Percentiles rank a stretch among this genome's conserved stretches.
Evolutionary conservation across 1,139 yeast species (phyloP).

Genomic region (Hansenula sp.): DNA sequence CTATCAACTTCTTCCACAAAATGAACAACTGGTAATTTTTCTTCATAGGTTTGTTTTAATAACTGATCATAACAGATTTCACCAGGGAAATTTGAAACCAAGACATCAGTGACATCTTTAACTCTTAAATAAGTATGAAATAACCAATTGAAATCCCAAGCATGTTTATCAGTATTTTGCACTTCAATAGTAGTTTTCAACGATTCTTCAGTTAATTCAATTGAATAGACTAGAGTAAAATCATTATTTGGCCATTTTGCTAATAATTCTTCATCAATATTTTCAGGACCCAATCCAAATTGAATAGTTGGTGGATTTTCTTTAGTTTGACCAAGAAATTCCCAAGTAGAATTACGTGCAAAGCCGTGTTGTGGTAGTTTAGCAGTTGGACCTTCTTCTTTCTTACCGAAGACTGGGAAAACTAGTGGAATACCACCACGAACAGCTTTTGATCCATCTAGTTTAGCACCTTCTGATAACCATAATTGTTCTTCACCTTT

Average conservation of each 20-base stretch:
- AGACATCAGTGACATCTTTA: conserved; percentile 70
- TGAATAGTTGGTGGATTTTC: conserved; percentile 67
- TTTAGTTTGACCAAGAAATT: conserved; percentile 78
- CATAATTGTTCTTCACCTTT: conserved; percentile 71
- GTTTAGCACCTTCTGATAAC: conserved; percentile 68
- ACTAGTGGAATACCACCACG: conserved; percentile 97
- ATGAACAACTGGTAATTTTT: conserved; percentile 68
- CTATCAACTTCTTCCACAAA: conserved; percentile 83
- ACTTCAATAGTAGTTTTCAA: conserved; percentile 72
- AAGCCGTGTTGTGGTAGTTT: conserved; percentile 92
- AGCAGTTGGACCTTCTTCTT: conserved; percentile 39
- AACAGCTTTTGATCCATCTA: conserved; percentile 90
- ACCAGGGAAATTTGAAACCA: conserved; percentile 75
- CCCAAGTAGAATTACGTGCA: conserved; percentile 89
- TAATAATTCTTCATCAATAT: conserved; percentile 53
- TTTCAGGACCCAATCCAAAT: conserved; percentile 85
- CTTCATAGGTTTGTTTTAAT: conserved; percentile 55
- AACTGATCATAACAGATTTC: conserved; percentile 73
- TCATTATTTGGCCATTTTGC: conserved; percentile 61
- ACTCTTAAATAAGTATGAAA: conserved; percentile 88
- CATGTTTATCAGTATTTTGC: conserved; percentile 57
- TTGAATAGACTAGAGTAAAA: conserved; percentile 72
- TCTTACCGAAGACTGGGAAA: conserved; percentile 91
- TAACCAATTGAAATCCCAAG: conserved; percentile 87
- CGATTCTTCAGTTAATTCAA: conserved; percentile 49